Percentiles rank a stretch among this genome's conserved stretches.
These are phyloP conservation scores for Elongisporangium undulatum DNA, from an alignment of 352 stramenopile species.

Conservation along the genomic window DNA sequence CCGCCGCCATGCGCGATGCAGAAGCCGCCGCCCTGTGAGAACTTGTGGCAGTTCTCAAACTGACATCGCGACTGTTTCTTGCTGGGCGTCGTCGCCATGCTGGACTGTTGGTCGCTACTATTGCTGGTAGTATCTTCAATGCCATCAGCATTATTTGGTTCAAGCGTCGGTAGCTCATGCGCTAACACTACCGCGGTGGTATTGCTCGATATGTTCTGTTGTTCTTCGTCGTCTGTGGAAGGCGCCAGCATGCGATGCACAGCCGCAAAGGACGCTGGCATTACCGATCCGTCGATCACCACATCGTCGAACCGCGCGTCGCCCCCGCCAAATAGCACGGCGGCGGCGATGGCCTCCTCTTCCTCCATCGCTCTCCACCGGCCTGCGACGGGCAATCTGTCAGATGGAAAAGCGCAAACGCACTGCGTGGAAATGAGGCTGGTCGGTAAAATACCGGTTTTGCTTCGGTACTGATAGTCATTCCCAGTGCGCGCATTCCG, in stretches of 20 bases:
- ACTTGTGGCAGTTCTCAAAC: constrained; percentile 47
- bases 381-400: background rate
- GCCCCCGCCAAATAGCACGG: constrained; percentile 43
- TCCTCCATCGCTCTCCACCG: constrained; percentile 21
- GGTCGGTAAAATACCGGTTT: background rate
- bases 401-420: background rate
- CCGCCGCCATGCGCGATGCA: constrained; percentile 66
- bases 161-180: background rate
- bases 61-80: constrained; percentile 38
- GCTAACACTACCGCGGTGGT: background rate
- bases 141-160: background rate
- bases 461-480: background rate
- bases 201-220: background rate
- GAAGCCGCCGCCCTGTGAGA: constrained; percentile 53
- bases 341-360: constrained; percentile 40
- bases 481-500: background rate
- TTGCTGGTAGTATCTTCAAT: background rate
- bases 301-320: constrained; percentile 52
- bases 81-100: background rate
- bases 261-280: constrained; percentile 44
- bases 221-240: constrained; percentile 13
- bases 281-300: constrained; percentile 35
- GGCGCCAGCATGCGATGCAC: constrained; percentile 19
- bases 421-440: background rate
- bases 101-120: background rate